Evolutionary conservation across 768 basidiomycete genomes (phyloP).

Genomic region (Tulasnella sp.): DNA sequence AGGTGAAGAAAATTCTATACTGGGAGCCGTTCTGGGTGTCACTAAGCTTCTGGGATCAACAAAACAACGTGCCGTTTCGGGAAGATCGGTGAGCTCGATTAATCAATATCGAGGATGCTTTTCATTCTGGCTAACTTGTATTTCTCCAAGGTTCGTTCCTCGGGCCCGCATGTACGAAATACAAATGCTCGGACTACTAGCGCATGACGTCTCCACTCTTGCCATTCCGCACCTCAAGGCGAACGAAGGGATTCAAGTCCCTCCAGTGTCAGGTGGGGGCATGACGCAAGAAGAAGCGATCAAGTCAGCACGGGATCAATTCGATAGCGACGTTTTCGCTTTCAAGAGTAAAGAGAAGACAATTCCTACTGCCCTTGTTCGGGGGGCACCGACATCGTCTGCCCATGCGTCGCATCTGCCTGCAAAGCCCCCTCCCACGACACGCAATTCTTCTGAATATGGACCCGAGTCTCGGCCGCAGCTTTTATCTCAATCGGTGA

Average conservation of each 20-base stretch:
- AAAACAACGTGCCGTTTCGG: conserved; percentile 77
- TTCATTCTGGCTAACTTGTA: neutral
- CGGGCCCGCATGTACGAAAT: conserved; percentile 97
- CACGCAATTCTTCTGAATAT: neutral
- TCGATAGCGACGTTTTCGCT: conserved; percentile 64
- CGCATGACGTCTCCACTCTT: conserved; percentile 85
- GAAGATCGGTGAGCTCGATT: conserved; percentile 50
- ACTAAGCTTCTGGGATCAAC: conserved; percentile 77
- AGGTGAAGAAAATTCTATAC: conserved; percentile 58
- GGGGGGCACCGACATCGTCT: neutral
- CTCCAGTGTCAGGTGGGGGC: neutral
- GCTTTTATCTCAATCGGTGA: neutral
- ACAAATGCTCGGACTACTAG: conserved; percentile 86
- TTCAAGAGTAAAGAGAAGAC: conserved; percentile 36
- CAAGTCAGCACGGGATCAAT: conserved; percentile 41
- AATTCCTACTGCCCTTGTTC: conserved; percentile 23
- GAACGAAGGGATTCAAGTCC: conserved; percentile 22
- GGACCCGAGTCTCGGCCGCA: conserved; percentile 7
- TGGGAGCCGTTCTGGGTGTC: conserved; percentile 88
- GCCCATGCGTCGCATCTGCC: conserved; percentile 36
- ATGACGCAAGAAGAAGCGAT: conserved; percentile 5
- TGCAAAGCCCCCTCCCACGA: conserved; percentile 12
- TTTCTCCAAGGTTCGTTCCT: conserved; percentile 63
- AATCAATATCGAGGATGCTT: neutral
- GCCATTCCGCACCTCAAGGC: conserved; percentile 72